These are phyloP conservation scores for Neurospora sp. DNA, from an alignment of 495 filamentous ascomycete species.

Conservation along the genomic window DNA sequence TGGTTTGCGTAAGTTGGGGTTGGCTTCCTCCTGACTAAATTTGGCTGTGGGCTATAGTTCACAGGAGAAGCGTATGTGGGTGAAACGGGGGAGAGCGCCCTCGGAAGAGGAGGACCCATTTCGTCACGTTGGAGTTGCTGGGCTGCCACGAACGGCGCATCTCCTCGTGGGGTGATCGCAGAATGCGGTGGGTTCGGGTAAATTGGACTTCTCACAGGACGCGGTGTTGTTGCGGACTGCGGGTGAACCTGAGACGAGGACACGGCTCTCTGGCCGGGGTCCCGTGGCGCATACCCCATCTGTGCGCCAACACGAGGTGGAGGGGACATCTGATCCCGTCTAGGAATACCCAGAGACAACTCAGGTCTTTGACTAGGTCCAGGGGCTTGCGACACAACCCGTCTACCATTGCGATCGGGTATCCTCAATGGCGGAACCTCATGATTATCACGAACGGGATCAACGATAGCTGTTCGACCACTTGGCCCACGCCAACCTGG, in stretches of 20 bases:
- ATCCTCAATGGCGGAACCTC: conserved; percentile 32
- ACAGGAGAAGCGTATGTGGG: conserved; percentile 6
- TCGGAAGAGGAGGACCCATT: conserved; percentile 1
- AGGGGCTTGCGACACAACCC: conserved; percentile 14
- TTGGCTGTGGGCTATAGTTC: conserved; percentile 14
- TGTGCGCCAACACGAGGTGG: conserved; percentile 21
- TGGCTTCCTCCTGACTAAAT: conserved; percentile 30
- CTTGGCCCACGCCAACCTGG: conserved; percentile 46
- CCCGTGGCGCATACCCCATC: conserved; percentile 15
- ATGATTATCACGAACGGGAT: conserved; percentile 35
- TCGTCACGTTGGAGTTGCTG: conserved; percentile 15
- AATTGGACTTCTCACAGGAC: conserved; percentile 11
- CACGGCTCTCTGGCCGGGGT: conserved; percentile 14
- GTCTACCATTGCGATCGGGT: conserved; percentile 35
- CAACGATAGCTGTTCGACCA: conserved; percentile 38
- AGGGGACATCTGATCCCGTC: conserved; percentile 22
- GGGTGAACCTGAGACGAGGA: conserved; percentile 15
- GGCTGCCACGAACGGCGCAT: conserved; percentile 20
- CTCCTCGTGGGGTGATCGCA: conserved; percentile 11
- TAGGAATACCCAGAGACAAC: conserved; percentile 4
- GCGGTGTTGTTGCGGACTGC: conserved; percentile 11
- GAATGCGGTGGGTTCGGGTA: conserved; percentile 29
- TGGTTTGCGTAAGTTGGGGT: conserved; percentile 21
- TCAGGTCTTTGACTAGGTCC: conserved; percentile 6
- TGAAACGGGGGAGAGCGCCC: conserved; percentile 1